Evolutionary conservation across 129 eudicot species (phyloP).

Genomic region (Calendula officinalis): DNA sequence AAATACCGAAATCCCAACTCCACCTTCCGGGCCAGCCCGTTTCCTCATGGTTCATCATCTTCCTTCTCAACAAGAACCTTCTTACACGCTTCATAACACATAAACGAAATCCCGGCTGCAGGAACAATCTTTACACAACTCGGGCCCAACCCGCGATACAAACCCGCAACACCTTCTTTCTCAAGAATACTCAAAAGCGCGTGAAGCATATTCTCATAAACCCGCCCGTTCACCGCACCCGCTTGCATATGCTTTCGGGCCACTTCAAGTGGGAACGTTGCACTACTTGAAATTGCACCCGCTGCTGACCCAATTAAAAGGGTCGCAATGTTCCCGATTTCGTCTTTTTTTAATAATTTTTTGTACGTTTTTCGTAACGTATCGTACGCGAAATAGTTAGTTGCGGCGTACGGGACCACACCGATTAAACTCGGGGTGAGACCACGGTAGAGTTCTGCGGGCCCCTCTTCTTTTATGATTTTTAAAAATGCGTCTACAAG

Average conservation of each 20-base stretch:
- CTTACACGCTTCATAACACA: constrained; percentile 92
- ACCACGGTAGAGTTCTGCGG: constrained; percentile 81
- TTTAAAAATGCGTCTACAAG: constrained; percentile 72
- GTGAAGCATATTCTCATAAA: constrained; percentile 72
- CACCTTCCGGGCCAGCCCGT: not conserved
- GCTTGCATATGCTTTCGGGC: constrained; percentile 96
- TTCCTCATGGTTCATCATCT: constrained; percentile 33
- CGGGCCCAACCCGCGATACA: constrained; percentile 80
- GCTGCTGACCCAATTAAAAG: constrained; percentile 82
- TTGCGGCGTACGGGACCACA: constrained; percentile 79
- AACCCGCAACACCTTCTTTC: constrained; percentile 69
- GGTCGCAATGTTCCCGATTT: constrained; percentile 73
- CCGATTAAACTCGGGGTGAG: constrained; percentile 85
- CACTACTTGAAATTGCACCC: constrained; percentile 79
- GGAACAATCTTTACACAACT: constrained; percentile 84
- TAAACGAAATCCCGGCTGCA: constrained; percentile 94
- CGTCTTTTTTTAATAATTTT: constrained; percentile 49
- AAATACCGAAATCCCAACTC: constrained; percentile 4
- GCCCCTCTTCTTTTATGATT: constrained; percentile 75
- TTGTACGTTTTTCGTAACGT: constrained; percentile 73
- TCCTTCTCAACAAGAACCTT: constrained; percentile 66
- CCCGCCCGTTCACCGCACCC: constrained; percentile 74
- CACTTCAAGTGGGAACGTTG: constrained; percentile 89
- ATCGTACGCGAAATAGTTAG: constrained; percentile 83
- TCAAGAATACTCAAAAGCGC: constrained; percentile 76